Conservation (phyloP, 805 yeast genomes). For the Schwanniomyces polymorphus region DNA sequence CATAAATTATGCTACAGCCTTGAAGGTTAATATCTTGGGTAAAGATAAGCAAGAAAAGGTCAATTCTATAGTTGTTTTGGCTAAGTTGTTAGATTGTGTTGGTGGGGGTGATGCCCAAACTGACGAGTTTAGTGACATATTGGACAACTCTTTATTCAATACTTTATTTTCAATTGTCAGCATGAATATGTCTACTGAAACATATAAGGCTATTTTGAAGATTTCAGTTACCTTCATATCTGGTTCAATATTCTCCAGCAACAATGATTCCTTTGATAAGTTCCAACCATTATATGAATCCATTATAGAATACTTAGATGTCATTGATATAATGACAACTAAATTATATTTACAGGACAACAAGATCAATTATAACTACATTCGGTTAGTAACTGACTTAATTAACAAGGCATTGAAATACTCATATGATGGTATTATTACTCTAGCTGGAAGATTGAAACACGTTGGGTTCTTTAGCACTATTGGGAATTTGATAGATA, state of each 20-base stretch:
- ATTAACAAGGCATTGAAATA: conserved; percentile 43
- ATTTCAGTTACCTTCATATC: conserved; percentile 42
- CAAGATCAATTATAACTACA: conserved; percentile 42
- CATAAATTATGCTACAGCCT: conserved; percentile 30
- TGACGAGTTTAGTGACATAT: conserved; percentile 29
- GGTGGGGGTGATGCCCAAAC: conserved; percentile 40
- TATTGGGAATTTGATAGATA: conserved; percentile 39
- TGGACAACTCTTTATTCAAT: conserved; percentile 42
- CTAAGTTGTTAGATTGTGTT: conserved; percentile 49
- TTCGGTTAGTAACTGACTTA: conserved; percentile 46
- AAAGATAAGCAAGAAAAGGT: conserved; percentile 50
- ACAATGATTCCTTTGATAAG: conserved; percentile 31
- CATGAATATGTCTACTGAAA: conserved; percentile 42
- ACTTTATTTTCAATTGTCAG: conserved; percentile 43
- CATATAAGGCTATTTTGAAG: conserved; percentile 46
- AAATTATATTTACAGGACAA: conserved; percentile 44
- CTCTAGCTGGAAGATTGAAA: conserved; percentile 47
- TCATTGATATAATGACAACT: conserved; percentile 42
- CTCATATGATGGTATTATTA: conserved; percentile 42
- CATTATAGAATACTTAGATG: conserved; percentile 38
- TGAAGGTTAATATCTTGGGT: conserved; percentile 45
- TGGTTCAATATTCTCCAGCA: conserved; percentile 42
- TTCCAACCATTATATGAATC: conserved; percentile 38
- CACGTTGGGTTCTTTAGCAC: conserved; percentile 47
- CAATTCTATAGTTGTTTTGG: conserved; percentile 53